These are phyloP conservation scores for Picea abies DNA, from an alignment of 83 land plant species.

Conservation along the genomic window DNA sequence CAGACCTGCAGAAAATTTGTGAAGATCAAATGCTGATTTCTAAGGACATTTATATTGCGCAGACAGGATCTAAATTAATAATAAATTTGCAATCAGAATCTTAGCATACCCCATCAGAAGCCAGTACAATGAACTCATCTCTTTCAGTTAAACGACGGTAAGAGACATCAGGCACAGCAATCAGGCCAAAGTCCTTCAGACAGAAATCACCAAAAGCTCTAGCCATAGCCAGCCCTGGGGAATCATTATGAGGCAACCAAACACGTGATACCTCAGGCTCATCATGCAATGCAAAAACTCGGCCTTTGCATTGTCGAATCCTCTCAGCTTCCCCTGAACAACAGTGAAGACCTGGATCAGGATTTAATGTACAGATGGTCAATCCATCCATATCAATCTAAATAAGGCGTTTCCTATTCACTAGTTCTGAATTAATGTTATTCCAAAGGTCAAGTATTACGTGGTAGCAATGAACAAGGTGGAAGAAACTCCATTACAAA, in stretches of 20 bases:
- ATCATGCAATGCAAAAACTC: conserved; percentile 86
- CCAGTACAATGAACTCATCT: conserved; percentile 76
- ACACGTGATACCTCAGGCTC: conserved; percentile 46
- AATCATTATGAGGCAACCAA: conserved; percentile 79
- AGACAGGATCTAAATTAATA: too few relatives aligned
- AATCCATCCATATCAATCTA: neutral
- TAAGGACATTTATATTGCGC: too few relatives aligned
- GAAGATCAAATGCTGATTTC: too few relatives aligned
- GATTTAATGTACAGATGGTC: neutral
- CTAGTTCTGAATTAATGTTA: neutral
- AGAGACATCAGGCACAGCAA: conserved; percentile 65
- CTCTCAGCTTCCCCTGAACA: conserved; percentile 75
- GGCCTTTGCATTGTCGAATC: conserved; percentile 73
- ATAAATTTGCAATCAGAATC: too few relatives aligned
- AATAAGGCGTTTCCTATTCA: conserved; percentile 7
- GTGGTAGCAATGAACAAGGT: neutral
- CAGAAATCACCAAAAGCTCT: conserved; percentile 90
- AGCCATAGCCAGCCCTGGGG: conserved; percentile 88
- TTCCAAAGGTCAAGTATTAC: neutral
- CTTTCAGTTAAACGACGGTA: conserved; percentile 48
- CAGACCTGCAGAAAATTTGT: too few relatives aligned
- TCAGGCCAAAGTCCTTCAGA: conserved; percentile 70
- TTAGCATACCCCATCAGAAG: conserved; percentile 91
- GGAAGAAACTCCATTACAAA: conserved; percentile 1
- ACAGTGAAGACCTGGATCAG: neutral